These are phyloP conservation scores for Citrus cavaleriei DNA, from an alignment of 345 rosid species.

Conservation along the genomic window DNA sequence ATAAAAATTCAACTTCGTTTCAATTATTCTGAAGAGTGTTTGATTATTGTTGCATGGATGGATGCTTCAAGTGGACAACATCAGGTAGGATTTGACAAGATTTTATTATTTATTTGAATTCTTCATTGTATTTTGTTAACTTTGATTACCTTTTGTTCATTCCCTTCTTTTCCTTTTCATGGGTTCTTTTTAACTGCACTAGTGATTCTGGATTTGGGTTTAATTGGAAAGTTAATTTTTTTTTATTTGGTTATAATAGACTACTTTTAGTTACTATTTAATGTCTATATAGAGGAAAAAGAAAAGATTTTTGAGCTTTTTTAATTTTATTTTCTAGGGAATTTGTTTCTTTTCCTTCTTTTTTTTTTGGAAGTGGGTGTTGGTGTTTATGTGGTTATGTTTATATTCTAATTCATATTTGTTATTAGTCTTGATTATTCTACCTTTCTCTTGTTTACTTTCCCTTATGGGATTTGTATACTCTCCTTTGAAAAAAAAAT, in stretches of 20 bases:
- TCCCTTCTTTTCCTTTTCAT: neutral
- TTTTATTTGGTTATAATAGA: neutral
- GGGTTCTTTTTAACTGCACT: neutral
- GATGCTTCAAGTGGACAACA: constrained; percentile 53
- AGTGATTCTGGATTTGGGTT: neutral
- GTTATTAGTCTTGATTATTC: neutral
- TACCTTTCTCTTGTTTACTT: neutral
- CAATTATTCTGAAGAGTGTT: constrained; percentile 10
- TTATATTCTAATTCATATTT: neutral
- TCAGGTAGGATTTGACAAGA: constrained; percentile 34
- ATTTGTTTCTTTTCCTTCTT: neutral
- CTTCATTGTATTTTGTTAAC: neutral
- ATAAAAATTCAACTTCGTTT: neutral
- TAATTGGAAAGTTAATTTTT: neutral
- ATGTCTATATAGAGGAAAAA: neutral
- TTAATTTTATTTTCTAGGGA: neutral
- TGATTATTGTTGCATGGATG: constrained; percentile 48
- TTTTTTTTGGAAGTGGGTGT: neutral
- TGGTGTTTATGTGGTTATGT: constrained; percentile 1
- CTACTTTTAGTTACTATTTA: neutral
- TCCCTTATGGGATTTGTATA: neutral
- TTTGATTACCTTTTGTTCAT: neutral
- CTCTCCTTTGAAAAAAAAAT: neutral
- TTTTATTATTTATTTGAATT: neutral
- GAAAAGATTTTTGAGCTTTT: neutral